phyloP scores from a whole-genome alignment of 31 red algal genomes.

The Endocladia muricata region DNA sequence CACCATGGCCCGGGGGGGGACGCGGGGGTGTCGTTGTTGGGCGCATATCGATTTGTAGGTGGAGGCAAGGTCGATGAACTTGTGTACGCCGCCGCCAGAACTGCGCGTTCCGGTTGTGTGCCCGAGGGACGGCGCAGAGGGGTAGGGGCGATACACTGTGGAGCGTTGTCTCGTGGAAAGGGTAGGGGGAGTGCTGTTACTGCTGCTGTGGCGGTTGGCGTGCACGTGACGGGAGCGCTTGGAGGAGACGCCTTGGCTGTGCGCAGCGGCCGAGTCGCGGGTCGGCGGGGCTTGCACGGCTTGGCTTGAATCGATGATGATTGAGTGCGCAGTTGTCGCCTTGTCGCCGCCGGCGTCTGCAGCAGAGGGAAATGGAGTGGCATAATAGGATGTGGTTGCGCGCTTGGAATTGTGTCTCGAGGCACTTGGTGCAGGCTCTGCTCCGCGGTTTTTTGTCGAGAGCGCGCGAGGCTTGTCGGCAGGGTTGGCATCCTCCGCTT shows the following conservation, averaged over 20 bases:
- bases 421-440: too few species aligned
- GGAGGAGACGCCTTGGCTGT: background rate
- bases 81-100: constrained; percentile 9
- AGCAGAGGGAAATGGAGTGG: background rate
- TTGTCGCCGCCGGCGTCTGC: constrained; percentile 18
- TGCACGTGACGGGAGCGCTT: background rate
- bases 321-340: too few species aligned
- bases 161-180: background rate
- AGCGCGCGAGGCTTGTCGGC: background rate
- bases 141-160: too few species aligned
- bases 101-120: constrained; percentile 5
- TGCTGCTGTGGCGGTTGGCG: background rate
- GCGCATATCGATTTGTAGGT: constrained; percentile 2
- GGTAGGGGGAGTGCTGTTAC: background rate
- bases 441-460: background rate
- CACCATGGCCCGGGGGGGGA: background rate
- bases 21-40: background rate
- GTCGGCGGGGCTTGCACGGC: background rate
- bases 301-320: constrained; percentile 41
- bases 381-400: background rate
- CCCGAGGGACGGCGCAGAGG: background rate
- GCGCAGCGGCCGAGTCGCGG: background rate
- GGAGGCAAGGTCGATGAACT: constrained; percentile 4
- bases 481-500: background rate
- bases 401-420: background rate